Base-by-base conservation (phyloP, 2,329 filamentous ascomycete species). In the Colletotrichum sansevieriae region DNA sequence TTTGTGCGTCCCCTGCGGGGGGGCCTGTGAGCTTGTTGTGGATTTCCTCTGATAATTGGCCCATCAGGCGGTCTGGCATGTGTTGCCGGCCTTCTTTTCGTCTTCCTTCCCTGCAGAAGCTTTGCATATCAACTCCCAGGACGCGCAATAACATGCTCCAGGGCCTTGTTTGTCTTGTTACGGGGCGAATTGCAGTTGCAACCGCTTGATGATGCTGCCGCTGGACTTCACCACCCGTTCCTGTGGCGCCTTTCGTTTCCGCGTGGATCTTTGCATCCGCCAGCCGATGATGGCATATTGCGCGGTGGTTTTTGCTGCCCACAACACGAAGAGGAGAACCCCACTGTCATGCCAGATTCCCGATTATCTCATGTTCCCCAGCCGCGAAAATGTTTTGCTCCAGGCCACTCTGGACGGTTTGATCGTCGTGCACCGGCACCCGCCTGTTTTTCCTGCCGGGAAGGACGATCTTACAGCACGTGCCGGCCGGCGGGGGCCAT, bases 351-450 rank as follows among this genome's bases (percentile, higher is more conserved):
- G 56, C 62, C 67, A 66, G 33, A 51, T 60, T 49, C 54, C 39
- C 46, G 58, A 39, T 43, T 51, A 67, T 37, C 33, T 55, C 39
- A 41, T 59, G 20, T 59, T 25, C 51, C 51, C 35, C 51, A 37
- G 66, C 20, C 37, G 41, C 47, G 22, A 13, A 46, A 49, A 37
- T 52, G 55, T 65, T 59, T 41, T 54, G 59, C 57, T 68, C 43
- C 63, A 70, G 57, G 29, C 54, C 55, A 49, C 39, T 58, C 68
- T 61, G 61, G 22, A 58, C 60, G 55, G 68, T 71, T 71, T 71
- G 65, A 69, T 71, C 68, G 61, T 12, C 55, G 20, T 43, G n/a
- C 41, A 47, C 49, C 55, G 33, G 58, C 22, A 43, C 52, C n/a
- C n/a, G 46, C n/a, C 37, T 49, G 49, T 54, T 63, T 25, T 54